These are phyloP conservation scores for Fusarium phyllophilum DNA, from an alignment of 2,329 filamentous ascomycete species.

Conservation along the genomic window DNA sequence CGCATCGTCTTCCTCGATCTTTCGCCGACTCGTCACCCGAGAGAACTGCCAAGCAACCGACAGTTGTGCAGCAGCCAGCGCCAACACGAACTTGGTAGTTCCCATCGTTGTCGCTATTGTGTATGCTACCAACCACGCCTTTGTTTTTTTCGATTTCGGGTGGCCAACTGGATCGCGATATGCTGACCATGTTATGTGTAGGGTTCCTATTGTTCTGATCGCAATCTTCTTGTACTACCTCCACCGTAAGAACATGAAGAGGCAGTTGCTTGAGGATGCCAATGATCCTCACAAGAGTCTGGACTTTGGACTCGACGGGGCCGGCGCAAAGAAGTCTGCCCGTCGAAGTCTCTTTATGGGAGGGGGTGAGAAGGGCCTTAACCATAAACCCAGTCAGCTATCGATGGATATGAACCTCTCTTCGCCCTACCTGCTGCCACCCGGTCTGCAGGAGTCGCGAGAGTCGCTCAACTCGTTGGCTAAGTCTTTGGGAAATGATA, in stretches of 20 bases:
- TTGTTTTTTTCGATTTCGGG: constrained; percentile 4
- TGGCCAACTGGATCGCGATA: background rate
- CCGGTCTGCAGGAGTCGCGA: constrained; percentile 78
- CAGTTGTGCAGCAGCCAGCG: constrained; percentile 65
- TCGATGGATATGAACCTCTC: constrained; percentile 80
- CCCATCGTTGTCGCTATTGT: constrained; percentile 75
- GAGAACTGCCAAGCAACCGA: constrained; percentile 45
- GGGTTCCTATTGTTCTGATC: constrained; percentile 78
- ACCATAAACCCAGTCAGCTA: constrained; percentile 61
- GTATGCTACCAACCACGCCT: constrained; percentile 61
- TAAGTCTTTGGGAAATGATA: constrained; percentile 75
- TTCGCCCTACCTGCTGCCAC: constrained; percentile 94
- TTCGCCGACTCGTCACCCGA: constrained; percentile 36
- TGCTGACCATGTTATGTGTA: constrained; percentile 52
- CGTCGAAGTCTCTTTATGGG: constrained; percentile 49
- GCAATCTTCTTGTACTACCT: constrained; percentile 76
- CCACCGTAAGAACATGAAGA: constrained; percentile 80
- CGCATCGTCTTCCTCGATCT: constrained; percentile 17
- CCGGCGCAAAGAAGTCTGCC: constrained; percentile 46
- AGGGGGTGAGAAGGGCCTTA: constrained; percentile 65
- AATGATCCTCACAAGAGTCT: constrained; percentile 90
- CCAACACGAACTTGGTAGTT: constrained; percentile 61
- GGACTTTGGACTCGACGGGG: constrained; percentile 82
- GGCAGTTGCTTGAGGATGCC: constrained; percentile 78
- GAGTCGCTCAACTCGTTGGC: constrained; percentile 90